A percentile compares a stretch with the other conserved stretches of the same genome.
Evolutionary conservation across 768 basidiomycete genomes (phyloP).

Genomic region (Pisolithus tinctorius): DNA sequence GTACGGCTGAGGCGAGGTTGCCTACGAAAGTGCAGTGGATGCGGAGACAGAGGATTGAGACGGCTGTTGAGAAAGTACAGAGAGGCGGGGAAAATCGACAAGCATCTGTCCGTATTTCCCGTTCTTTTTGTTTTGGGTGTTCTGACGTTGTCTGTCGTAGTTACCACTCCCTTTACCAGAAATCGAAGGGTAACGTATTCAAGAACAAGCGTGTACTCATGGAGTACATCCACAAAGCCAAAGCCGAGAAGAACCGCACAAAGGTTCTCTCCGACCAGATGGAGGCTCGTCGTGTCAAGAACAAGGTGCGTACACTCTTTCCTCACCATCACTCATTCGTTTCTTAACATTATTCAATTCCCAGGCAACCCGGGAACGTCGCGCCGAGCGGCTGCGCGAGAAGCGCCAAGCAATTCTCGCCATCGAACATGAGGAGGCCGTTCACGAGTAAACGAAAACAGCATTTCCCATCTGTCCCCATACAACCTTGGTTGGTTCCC

Average conservation of each 20-base stretch:
- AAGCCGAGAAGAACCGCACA: slow-evolving; percentile 98
- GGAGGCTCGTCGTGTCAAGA: slow-evolving; percentile 98
- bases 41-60: slow-evolving; percentile 90
- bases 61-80: slow-evolving; percentile 96
- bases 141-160: slow-evolving; percentile 33
- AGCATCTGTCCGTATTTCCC: slow-evolving; percentile 72
- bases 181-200: slow-evolving; percentile 99
- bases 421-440: slow-evolving; percentile 67
- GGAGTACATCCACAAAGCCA: slow-evolving; percentile 99
- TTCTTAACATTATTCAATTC: slow-evolving; percentile 1
- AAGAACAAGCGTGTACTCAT: slow-evolving; percentile 99
- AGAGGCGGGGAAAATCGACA: slow-evolving; percentile 99
- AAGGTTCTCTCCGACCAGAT: slow-evolving; percentile 97
- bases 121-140: background rate
- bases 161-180: slow-evolving; percentile 98
- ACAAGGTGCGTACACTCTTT: slow-evolving; percentile 63
- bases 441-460: slow-evolving; percentile 50
- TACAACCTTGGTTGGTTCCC: slow-evolving; percentile 15
- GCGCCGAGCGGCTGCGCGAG: slow-evolving; percentile 78
- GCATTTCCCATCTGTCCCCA: slow-evolving; percentile 7
- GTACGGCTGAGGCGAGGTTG: slow-evolving; percentile 97
- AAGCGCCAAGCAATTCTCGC: slow-evolving; percentile 84
- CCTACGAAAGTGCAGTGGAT: slow-evolving; percentile 99
- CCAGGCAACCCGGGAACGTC: slow-evolving; percentile 87
- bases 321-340: background rate